These are phyloP conservation scores for Penicillium concentricum DNA, from an alignment of 2,329 filamentous ascomycete genomes.

Conservation along the genomic window DNA sequence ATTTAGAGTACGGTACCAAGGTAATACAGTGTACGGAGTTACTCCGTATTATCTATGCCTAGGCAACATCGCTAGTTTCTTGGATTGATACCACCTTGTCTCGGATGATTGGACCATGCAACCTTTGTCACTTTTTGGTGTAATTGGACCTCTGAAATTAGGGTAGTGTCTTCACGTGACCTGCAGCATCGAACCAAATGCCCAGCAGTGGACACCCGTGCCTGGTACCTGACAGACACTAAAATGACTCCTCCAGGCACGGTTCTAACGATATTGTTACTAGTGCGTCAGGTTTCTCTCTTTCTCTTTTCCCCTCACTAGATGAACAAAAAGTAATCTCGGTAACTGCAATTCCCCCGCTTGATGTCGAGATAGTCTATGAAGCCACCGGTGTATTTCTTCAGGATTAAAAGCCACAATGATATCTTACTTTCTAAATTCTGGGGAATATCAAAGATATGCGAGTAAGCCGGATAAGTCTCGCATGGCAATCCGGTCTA, in stretches of 20 bases:
- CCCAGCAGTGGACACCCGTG: background rate
- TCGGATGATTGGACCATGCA: slow-evolving; percentile 1
- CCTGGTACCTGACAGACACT: background rate
- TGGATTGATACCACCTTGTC: background rate
- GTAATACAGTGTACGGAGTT: background rate
- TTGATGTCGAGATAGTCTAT: background rate
- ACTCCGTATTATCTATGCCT: background rate
- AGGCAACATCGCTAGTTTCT: background rate
- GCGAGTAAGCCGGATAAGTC: background rate
- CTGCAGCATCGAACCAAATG: background rate
- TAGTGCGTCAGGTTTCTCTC: background rate
- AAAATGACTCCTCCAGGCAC: background rate
- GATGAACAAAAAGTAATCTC: background rate
- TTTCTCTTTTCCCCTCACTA: background rate
- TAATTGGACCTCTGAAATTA: too few relatives aligned
- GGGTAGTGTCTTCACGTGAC: slow-evolving; percentile 2
- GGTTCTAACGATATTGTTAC: background rate
- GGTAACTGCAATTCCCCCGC: background rate
- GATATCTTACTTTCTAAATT: background rate
- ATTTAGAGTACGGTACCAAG: background rate
- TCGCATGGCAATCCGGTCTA: background rate
- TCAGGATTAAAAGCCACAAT: background rate
- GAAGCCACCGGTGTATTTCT: background rate
- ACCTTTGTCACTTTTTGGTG: background rate
- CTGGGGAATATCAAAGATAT: background rate